Evolutionary conservation across 2,329 filamentous ascomycete genomes (phyloP), one percentile per base, ranked within the genome.

Genomic region (Coniochaeta hoffmannii): DNA sequence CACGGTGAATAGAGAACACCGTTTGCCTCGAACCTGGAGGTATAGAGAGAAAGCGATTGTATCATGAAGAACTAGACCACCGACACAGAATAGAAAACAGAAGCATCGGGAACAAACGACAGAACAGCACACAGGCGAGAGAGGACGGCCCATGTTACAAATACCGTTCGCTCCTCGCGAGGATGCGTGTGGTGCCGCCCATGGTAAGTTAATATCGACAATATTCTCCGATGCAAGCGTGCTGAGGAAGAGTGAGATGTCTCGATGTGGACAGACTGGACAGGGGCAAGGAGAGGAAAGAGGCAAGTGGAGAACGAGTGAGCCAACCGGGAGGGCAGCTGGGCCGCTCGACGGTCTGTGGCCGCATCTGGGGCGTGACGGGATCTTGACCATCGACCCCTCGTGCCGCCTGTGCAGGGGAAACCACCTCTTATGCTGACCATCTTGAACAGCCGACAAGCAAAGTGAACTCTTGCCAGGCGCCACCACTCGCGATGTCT

Each of bases 321-420:
- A 17, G 50, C 50, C 50, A 53, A 32, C 38, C 32, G 34, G 50
- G 50, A 53, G 34, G n/a, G 24, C 17, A 53, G 32, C 31, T 53
- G 12, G 50, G 50, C 19, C 50, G 50, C 50, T 38, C n/a, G 50
- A 28, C 19, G 31, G 31, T 38, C 15, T 53, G 22, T 30, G 50
- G 50, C 50, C 50, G 50, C 50, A 53, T 22, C 31, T 53, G 50
- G 50, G 34, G 50, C 38, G 50, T 53, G 50, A 53, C 50, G 50
- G 50, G 32, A 38, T 44, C 19, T 19, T 28, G 41, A 46, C 11
- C 41, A 26, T 46, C 24, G 41, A 46, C 41, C 41, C 22, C 41
- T 46, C 24, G 22, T 28, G 22, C 24, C 24, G 41, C 41, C 41
- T 19, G 5, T 11, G 24, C 9, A 46, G 19, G 2, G n/a, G 41